phyloP scores from a whole-genome alignment of 202 grass and related monocot species.

The Schoenoplectus tabernaemontani region DNA sequence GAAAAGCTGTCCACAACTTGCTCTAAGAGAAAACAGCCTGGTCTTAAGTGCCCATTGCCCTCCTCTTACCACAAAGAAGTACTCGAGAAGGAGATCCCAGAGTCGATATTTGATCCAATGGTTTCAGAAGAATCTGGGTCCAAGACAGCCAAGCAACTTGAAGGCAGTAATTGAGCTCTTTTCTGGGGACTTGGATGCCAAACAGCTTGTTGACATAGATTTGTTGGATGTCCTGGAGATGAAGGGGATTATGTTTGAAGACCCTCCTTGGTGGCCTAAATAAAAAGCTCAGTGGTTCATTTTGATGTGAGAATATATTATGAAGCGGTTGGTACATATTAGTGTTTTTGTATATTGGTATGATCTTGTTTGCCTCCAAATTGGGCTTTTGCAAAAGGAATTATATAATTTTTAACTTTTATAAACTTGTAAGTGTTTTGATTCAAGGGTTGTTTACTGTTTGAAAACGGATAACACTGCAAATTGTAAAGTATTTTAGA shows the following conservation, averaged over 20 bases:
- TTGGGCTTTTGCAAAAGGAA: neutral
- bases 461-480: no score
- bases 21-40: neutral
- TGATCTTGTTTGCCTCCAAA: neutral
- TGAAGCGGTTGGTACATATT: neutral
- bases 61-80: neutral
- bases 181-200: slow-evolving; percentile 13
- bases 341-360: neutral
- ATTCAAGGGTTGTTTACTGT: no score
- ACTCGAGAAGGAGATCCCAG: neutral
- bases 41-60: neutral
- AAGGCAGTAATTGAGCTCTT: slow-evolving; percentile 18
- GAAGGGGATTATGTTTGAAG: slow-evolving; percentile 11
- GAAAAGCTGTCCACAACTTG: neutral
- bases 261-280: slow-evolving; percentile 8
- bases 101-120: neutral
- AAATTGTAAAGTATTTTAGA: no score
- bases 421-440: no score
- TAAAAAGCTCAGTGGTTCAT: neutral
- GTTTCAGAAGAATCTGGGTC: slow-evolving; percentile 8
- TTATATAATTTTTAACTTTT: neutral
- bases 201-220: slow-evolving; percentile 9
- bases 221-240: slow-evolving; percentile 8
- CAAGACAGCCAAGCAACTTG: neutral
- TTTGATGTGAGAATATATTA: neutral